These are phyloP conservation scores for Colletotrichum echinochloae DNA, from an alignment of 2,329 filamentous ascomycete genomes.

Conservation along the genomic window DNA sequence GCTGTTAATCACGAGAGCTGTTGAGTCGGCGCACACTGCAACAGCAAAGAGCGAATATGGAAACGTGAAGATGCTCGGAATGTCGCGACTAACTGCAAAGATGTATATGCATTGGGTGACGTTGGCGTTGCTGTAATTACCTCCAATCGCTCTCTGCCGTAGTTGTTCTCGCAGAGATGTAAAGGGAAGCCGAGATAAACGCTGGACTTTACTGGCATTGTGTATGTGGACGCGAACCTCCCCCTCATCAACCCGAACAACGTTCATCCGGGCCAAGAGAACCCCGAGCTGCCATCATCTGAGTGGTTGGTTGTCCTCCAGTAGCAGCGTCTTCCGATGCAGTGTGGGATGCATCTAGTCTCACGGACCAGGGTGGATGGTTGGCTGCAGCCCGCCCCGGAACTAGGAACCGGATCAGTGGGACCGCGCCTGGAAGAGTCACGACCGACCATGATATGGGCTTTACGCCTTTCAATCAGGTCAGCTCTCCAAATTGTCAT, in stretches of 20 bases:
- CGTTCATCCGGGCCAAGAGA: not conserved
- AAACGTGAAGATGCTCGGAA: not conserved
- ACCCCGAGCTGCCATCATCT: not conserved
- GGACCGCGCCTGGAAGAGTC: conserved; percentile 25
- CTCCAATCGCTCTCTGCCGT: not conserved
- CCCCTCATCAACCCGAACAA: conserved; percentile 25
- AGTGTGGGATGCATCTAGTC: conserved; percentile 31
- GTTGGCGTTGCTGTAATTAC: not conserved
- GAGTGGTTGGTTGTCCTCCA: conserved; percentile 15
- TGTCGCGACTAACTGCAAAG: conserved; percentile 1
- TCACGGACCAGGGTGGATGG: conserved; percentile 12
- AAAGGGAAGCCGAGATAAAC: conserved; percentile 1
- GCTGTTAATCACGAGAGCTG: not conserved
- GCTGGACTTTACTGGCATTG: not conserved
- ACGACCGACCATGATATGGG: not conserved
- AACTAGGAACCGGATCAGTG: conserved; percentile 28
- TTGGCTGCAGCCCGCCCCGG: conserved; percentile 29
- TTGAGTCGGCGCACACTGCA: not conserved
- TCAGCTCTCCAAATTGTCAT: not conserved
- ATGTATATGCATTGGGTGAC: conserved; percentile 12
- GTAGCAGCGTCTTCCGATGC: conserved; percentile 13
- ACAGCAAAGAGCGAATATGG: not conserved
- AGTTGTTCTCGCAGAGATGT: not conserved
- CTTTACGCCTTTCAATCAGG: not conserved
- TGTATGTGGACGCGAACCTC: conserved; percentile 7